These are phyloP conservation scores for Aspergillus ruber DNA, from an alignment of 2,329 filamentous ascomycete genomes.

Conservation along the genomic window DNA sequence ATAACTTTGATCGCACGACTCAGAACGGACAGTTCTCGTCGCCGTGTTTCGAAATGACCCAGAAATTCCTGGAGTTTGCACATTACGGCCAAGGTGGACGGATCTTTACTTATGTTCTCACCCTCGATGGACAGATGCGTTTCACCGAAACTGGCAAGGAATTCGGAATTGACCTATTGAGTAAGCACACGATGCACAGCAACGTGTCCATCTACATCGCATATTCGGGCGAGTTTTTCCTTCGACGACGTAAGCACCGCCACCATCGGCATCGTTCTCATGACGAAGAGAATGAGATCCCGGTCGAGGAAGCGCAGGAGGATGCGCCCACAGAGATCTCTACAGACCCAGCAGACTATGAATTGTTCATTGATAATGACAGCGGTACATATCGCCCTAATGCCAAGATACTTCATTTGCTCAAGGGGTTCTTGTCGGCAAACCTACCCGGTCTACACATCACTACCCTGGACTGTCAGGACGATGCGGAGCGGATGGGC, in stretches of 20 bases:
- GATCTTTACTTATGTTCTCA: conserved; percentile 87
- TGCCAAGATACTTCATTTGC: conserved; percentile 62
- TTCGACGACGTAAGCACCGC: conserved; percentile 59
- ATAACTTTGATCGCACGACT: conserved; percentile 77
- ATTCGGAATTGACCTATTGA: conserved; percentile 86
- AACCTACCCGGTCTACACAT: conserved; percentile 76
- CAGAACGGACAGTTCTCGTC: conserved; percentile 62
- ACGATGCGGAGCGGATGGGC: conserved; percentile 64
- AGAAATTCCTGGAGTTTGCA: conserved; percentile 76
- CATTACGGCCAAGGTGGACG: conserved; percentile 81
- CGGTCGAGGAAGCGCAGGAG: conserved; percentile 23
- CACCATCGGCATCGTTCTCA: conserved; percentile 25
- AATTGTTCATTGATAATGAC: conserved; percentile 91
- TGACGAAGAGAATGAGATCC: conserved; percentile 29
- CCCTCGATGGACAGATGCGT: conserved; percentile 75
- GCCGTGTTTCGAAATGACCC: conserved; percentile 63
- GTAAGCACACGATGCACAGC: conserved; percentile 96
- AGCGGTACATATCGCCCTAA: conserved; percentile 89
- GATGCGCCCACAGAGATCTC: conserved; percentile 41
- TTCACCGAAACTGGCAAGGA: conserved; percentile 96
- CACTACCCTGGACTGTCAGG: conserved; percentile 64
- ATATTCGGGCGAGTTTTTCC: conserved; percentile 87
- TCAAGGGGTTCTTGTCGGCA: conserved; percentile 62
- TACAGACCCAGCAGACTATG: conserved; percentile 58
- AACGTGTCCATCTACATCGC: conserved; percentile 88